Conservation (phyloP, 257 asterid genomes). For the Fraxinus americana region DNA sequence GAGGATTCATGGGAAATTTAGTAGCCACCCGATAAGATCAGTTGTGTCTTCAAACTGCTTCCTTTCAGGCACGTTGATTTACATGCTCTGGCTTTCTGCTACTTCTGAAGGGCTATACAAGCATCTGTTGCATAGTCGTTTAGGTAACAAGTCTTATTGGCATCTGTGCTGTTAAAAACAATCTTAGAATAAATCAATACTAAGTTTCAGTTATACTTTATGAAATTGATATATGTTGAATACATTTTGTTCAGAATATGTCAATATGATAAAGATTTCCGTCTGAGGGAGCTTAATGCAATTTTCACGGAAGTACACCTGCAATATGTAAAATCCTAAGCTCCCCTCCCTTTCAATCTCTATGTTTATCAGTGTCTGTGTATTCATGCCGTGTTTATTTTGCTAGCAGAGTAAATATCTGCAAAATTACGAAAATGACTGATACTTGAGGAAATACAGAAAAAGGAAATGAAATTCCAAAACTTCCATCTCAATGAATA, state of each 20-base stretch:
- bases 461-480: too few relatives aligned
- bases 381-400: background rate
- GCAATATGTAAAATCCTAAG: background rate
- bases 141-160: background rate
- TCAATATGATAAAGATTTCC: background rate
- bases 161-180: background rate
- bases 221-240: background rate
- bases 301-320: too few relatives aligned
- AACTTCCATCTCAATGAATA: background rate
- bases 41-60: background rate
- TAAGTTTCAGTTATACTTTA: background rate
- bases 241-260: background rate
- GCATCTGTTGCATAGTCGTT: background rate
- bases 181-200: background rate
- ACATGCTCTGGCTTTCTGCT: constrained; percentile 23
- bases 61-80: constrained; percentile 4
- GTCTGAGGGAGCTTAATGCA: background rate
- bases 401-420: too few relatives aligned
- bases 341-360: background rate
- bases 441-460: too few relatives aligned
- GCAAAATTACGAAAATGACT: background rate
- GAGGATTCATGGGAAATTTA: constrained; percentile 78
- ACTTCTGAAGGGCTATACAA: constrained; percentile 1
- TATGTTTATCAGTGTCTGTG: background rate
- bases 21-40: constrained; percentile 52